Evolutionary conservation across 2,329 filamentous ascomycete species (phyloP).

Genomic region (Trematosphaeria pertusa): DNA sequence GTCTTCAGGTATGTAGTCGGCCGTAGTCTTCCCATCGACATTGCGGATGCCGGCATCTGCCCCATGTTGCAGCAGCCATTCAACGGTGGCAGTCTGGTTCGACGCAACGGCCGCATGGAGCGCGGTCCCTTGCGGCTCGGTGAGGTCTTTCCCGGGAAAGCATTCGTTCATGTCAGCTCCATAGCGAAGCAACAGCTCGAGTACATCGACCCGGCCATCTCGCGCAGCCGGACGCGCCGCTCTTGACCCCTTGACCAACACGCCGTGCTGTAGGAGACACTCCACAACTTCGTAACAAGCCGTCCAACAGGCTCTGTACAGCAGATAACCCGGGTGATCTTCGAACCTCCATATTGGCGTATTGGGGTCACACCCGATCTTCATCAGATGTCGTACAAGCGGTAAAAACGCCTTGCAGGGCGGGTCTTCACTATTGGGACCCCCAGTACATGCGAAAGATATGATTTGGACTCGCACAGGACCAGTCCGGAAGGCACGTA

Average conservation of each 20-base stretch:
- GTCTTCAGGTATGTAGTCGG: background rate
- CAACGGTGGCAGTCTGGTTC: background rate
- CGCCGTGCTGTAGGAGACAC: conserved; percentile 10
- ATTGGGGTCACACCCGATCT: conserved; percentile 5
- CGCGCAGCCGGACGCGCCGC: conserved; percentile 4
- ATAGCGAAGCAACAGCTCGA: conserved; percentile 1
- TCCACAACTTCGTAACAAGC: conserved; percentile 7
- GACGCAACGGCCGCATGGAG: background rate
- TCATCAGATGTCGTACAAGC: conserved; percentile 9
- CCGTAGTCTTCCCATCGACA: conserved; percentile 1
- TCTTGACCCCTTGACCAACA: conserved; percentile 1
- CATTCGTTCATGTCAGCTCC: conserved; percentile 3
- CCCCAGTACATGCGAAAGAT: background rate
- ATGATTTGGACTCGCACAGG: background rate
- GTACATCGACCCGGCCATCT: conserved; percentile 7
- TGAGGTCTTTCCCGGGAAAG: background rate
- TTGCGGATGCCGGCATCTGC: background rate
- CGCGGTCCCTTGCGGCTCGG: background rate
- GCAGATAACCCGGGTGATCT: background rate
- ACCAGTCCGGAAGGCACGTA: background rate
- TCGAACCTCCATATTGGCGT: background rate
- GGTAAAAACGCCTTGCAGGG: background rate
- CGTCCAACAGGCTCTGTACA: background rate
- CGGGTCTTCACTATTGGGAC: background rate
- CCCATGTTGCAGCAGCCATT: conserved; percentile 1